phyloP scores from a whole-genome alignment of 306 rosid species.

The Acacia acuminata region DNA sequence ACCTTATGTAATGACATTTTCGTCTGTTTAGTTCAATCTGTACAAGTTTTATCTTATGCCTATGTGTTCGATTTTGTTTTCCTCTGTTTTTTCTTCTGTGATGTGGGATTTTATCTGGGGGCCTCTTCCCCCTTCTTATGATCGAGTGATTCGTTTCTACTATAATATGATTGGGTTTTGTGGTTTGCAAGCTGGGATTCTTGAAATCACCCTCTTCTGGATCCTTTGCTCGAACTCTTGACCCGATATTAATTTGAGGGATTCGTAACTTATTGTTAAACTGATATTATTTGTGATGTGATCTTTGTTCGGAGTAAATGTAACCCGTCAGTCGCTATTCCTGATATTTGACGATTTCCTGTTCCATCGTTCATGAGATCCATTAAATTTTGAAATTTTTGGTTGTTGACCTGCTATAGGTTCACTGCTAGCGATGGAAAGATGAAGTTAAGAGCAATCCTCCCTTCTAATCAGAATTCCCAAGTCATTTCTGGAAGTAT shows the following conservation, averaged over 20 bases:
- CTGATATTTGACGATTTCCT: neutral
- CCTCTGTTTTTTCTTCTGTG: neutral
- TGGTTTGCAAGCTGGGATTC: neutral
- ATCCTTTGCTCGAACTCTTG: neutral
- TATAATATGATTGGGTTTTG: neutral
- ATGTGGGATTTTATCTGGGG: neutral
- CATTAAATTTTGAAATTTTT: neutral
- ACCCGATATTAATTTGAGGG: neutral
- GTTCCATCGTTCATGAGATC: slow-evolving; percentile 2
- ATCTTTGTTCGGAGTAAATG: neutral
- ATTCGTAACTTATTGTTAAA: neutral
- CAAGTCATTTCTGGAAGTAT: slow-evolving; percentile 66
- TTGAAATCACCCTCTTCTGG: no score
- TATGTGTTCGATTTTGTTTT: neutral
- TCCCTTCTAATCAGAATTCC: slow-evolving; percentile 48
- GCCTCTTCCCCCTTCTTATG: neutral
- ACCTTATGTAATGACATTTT: neutral
- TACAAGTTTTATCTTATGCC: neutral
- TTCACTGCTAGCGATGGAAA: slow-evolving; percentile 81
- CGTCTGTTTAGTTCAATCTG: neutral
- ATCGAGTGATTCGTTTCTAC: neutral
- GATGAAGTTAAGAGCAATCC: slow-evolving; percentile 62
- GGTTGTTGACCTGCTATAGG: slow-evolving; percentile 40
- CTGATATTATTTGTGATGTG: neutral
- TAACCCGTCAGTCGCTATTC: neutral